Evolutionary conservation across 495 filamentous ascomycete species (phyloP).

Genomic region (Tuber melanosporum): DNA sequence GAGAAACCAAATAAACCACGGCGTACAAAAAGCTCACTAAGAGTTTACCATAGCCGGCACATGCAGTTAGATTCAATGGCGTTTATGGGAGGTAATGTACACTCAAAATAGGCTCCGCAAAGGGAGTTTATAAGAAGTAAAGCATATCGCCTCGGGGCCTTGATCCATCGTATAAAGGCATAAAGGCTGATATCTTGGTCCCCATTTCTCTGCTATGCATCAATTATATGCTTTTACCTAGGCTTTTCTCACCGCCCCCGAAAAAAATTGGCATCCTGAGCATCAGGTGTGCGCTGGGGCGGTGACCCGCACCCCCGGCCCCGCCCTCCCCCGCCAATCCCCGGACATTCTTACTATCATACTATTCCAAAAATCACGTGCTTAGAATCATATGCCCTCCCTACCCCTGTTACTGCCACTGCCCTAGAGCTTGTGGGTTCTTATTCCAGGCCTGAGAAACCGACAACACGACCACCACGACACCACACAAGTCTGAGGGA

Average conservation of each 20-base stretch:
- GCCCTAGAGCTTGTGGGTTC: background rate
- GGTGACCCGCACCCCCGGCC: background rate
- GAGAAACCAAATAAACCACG: too few species aligned
- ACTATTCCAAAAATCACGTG: background rate
- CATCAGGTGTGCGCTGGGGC: background rate
- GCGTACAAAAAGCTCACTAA: too few species aligned
- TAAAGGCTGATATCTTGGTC: background rate
- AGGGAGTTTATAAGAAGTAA: background rate
- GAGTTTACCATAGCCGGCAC: background rate
- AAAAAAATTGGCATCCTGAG: background rate
- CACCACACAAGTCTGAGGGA: background rate
- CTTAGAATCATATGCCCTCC: background rate
- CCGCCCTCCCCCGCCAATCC: too few species aligned
- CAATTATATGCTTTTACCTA: background rate
- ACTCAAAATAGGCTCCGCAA: background rate
- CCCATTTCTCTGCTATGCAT: background rate
- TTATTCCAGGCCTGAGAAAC: background rate
- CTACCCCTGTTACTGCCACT: background rate
- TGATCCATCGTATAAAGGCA: background rate
- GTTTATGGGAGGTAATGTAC: background rate
- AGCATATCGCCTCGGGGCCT: background rate
- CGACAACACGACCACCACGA: background rate
- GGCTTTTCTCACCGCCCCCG: background rate
- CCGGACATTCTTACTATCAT: background rate
- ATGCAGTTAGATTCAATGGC: background rate